A percentile compares a stretch with the other conserved stretches of the same genome.
Evolutionary conservation across 768 basidiomycete genomes (phyloP).

Genomic region (Gyrodon lividus): DNA sequence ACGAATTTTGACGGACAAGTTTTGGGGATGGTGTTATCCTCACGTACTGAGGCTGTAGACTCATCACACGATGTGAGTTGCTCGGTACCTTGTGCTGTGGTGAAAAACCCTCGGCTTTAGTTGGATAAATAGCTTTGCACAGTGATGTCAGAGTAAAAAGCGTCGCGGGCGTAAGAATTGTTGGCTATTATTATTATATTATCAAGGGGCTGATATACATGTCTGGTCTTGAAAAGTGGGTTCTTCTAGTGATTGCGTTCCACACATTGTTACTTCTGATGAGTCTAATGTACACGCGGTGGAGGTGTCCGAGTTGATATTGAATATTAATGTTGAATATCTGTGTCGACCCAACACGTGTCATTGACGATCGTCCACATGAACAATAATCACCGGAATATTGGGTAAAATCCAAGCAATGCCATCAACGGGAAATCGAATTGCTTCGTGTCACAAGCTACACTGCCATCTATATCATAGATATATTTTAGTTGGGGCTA

Average conservation of each 20-base stretch:
- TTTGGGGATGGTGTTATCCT: slow-evolving; percentile 10
- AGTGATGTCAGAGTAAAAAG: slow-evolving; percentile 21
- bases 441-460: slow-evolving; percentile 24
- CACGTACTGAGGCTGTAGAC: slow-evolving; percentile 8
- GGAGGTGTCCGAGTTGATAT: slow-evolving; percentile 1
- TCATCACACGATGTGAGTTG: slow-evolving; percentile 18
- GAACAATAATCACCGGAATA: neutral
- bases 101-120: slow-evolving; percentile 25
- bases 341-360: slow-evolving; percentile 25
- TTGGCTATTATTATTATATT: slow-evolving; percentile 4
- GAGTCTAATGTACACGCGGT: slow-evolving; percentile 6
- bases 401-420: neutral
- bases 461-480: slow-evolving; percentile 17
- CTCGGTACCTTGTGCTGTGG: slow-evolving; percentile 14
- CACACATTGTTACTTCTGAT: slow-evolving; percentile 6
- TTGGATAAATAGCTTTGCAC: slow-evolving; percentile 6
- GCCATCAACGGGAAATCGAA: slow-evolving; percentile 17
- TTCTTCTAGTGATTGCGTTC: slow-evolving; percentile 10
- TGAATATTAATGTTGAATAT: neutral
- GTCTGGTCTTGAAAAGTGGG: neutral
- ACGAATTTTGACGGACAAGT: neutral
- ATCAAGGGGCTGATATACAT: neutral
- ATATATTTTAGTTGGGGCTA: too few species aligned
- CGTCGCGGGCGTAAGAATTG: slow-evolving; percentile 13
- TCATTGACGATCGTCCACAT: slow-evolving; percentile 13